Conservation (phyloP, 2,329 filamentous ascomycete genomes). For the Xylaria multiplex region DNA sequence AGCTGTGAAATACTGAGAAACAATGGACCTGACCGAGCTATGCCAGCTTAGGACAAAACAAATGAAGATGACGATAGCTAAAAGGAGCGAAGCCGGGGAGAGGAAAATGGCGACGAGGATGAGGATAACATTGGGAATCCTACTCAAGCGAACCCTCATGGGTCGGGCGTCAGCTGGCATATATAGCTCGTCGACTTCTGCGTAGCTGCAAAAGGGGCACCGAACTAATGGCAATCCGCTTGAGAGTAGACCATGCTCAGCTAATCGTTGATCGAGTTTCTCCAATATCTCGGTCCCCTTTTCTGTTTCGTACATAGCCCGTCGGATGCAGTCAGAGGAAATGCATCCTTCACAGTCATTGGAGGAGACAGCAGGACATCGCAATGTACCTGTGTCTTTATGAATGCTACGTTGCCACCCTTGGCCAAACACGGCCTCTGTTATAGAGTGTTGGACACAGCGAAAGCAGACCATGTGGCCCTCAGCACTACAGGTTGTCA, state of each 20-base stretch:
- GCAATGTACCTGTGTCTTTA: slow-evolving; percentile 75
- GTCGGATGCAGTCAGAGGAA: slow-evolving; percentile 72
- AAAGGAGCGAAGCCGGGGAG: slow-evolving; percentile 65
- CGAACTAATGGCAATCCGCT: slow-evolving; percentile 79
- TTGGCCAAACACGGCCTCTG: slow-evolving; percentile 92
- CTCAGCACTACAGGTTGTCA: slow-evolving; percentile 74
- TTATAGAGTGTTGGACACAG: slow-evolving; percentile 83
- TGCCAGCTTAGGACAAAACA: slow-evolving; percentile 55
- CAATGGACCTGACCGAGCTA: slow-evolving; percentile 54
- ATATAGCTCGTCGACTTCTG: slow-evolving; percentile 84
- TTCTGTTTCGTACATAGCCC: slow-evolving; percentile 75
- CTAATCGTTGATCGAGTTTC: slow-evolving; percentile 81
- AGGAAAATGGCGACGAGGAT: slow-evolving; percentile 46
- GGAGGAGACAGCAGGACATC: slow-evolving; percentile 80
- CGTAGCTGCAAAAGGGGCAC: slow-evolving; percentile 92
- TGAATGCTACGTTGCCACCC: slow-evolving; percentile 87
- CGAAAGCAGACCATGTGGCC: slow-evolving; percentile 82
- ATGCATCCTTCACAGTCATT: slow-evolving; percentile 80
- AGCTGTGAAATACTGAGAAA: slow-evolving; percentile 61
- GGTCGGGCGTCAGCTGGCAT: slow-evolving; percentile 64
- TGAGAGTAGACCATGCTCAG: slow-evolving; percentile 78
- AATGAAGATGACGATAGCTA: slow-evolving; percentile 59
- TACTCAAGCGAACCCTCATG: slow-evolving; percentile 66
- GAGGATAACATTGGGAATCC: slow-evolving; percentile 56
- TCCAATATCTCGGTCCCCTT: slow-evolving; percentile 76